Evolutionary conservation across 148 eudicot species (phyloP).

Genomic region (Gaultheria prostrata): DNA sequence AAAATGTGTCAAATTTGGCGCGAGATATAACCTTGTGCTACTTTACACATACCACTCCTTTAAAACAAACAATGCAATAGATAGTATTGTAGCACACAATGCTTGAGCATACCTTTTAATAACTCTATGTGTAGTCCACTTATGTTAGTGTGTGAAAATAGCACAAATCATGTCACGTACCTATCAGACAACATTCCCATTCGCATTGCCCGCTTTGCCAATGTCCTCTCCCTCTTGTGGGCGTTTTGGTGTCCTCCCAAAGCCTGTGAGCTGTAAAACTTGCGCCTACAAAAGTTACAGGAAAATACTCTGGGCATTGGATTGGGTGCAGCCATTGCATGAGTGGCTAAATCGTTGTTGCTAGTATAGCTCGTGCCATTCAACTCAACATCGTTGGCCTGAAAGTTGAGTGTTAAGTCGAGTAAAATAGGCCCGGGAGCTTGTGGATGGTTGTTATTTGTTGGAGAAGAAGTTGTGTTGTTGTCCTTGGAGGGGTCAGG

Average conservation of each 20-base stretch:
- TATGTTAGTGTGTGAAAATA: background rate
- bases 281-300: conserved; percentile 50
- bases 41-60: background rate
- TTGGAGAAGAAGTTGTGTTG: conserved; percentile 17
- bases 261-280: conserved; percentile 60
- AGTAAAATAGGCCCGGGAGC: conserved; percentile 20
- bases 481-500: conserved; percentile 21
- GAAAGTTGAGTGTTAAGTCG: conserved; percentile 38
- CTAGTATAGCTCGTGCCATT: background rate
- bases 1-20: background rate
- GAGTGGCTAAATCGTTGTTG: conserved; percentile 4
- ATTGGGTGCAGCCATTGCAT: conserved; percentile 5
- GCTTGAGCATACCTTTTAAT: too few species aligned
- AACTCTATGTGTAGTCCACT: background rate
- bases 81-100: too few species aligned
- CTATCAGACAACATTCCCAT: conserved; percentile 47
- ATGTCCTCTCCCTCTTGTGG: conserved; percentile 54
- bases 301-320: conserved; percentile 36
- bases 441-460: background rate
- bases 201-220: conserved; percentile 55
- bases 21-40: background rate
- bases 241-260: conserved; percentile 60
- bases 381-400: conserved; percentile 1
- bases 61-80: too few species aligned
- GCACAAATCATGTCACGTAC: conserved; percentile 25